A percentile compares a stretch with the other conserved stretches of the same genome.
Conservation (phyloP, 2,329 filamentous ascomycete genomes). For the Pestalotiopsis sp. region DNA sequence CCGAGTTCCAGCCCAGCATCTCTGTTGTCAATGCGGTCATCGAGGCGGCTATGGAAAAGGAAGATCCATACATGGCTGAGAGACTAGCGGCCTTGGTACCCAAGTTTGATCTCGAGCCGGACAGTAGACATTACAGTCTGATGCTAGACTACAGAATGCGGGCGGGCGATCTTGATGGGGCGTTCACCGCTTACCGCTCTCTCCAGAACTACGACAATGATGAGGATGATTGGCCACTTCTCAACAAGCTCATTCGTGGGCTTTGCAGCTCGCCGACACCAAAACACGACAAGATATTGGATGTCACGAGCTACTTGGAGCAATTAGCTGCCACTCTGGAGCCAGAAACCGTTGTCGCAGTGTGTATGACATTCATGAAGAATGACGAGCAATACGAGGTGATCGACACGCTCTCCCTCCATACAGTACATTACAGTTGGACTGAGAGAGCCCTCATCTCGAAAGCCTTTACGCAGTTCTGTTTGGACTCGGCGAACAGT, state of each 20-base stretch:
- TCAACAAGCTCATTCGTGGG: conserved; percentile 74
- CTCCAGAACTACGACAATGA: conserved; percentile 59
- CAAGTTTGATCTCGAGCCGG: conserved; percentile 66
- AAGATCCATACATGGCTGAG: conserved; percentile 73
- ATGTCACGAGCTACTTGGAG: conserved; percentile 74
- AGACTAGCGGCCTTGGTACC: conserved; percentile 70
- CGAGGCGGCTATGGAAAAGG: conserved; percentile 68
- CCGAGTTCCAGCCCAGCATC: conserved; percentile 61
- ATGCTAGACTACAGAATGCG: conserved; percentile 78
- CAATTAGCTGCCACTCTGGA: conserved; percentile 71
- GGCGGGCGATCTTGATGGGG: conserved; percentile 72
- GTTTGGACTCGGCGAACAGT: conserved; percentile 62
- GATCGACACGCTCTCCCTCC: conserved; percentile 78
- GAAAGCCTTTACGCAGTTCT: conserved; percentile 68
- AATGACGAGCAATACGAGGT: conserved; percentile 79
- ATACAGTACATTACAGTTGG: conserved; percentile 71
- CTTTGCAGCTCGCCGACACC: conserved; percentile 63
- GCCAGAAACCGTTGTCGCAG: conserved; percentile 71
- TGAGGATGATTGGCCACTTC: conserved; percentile 61
- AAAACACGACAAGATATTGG: conserved; percentile 71
- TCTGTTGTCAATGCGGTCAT: conserved; percentile 78
- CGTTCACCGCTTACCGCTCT: conserved; percentile 65
- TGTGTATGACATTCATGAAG: conserved; percentile 75
- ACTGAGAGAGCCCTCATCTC: conserved; percentile 70
- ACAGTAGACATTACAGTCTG: conserved; percentile 72